Percentiles rank a stretch among this genome's conserved stretches.
Evolutionary conservation across 2,329 filamentous ascomycete genomes (phyloP).

Genomic region (Orbilia quercus): DNA sequence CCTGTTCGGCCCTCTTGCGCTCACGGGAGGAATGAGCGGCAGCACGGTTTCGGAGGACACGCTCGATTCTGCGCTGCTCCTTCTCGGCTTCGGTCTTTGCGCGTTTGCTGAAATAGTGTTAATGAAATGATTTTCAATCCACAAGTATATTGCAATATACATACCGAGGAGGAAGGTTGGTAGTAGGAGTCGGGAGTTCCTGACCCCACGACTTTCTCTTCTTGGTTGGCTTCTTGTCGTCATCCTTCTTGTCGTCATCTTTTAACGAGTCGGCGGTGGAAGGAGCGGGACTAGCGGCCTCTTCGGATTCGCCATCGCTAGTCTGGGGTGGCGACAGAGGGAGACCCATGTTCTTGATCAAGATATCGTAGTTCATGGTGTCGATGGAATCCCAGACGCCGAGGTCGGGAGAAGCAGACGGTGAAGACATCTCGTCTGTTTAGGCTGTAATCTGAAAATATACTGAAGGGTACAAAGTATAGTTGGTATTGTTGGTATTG

Average conservation of each 20-base stretch:
- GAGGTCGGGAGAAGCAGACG: conserved; percentile 32
- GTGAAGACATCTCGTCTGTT: conserved; percentile 28
- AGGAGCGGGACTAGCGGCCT: conserved; percentile 34
- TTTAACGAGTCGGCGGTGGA: conserved; percentile 16
- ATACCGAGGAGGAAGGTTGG: conserved; percentile 89
- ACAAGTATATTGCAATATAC: conserved; percentile 57
- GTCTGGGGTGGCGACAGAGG: conserved; percentile 42
- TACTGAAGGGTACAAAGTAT: neutral
- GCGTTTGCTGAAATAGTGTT: conserved; percentile 76
- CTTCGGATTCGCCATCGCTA: conserved; percentile 43
- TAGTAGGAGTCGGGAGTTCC: conserved; percentile 95
- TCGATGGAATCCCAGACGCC: conserved; percentile 43
- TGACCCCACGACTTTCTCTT: conserved; percentile 99
- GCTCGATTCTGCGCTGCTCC: conserved; percentile 95
- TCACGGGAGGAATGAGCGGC: conserved; percentile 97
- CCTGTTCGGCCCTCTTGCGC: conserved; percentile 88
- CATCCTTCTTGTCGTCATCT: conserved; percentile 33
- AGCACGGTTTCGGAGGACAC: conserved; percentile 93
- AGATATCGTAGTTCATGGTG: conserved; percentile 45
- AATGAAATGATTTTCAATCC: conserved; percentile 56
- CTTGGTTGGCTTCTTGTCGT: conserved; percentile 80
- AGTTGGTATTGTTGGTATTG: neutral
- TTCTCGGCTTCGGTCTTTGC: conserved; percentile 99
- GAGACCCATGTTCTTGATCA: conserved; percentile 47
- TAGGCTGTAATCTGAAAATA: neutral